phyloP scores from a whole-genome alignment of 768 basidiomycete genomes.

The Mrakia frigida region DNA sequence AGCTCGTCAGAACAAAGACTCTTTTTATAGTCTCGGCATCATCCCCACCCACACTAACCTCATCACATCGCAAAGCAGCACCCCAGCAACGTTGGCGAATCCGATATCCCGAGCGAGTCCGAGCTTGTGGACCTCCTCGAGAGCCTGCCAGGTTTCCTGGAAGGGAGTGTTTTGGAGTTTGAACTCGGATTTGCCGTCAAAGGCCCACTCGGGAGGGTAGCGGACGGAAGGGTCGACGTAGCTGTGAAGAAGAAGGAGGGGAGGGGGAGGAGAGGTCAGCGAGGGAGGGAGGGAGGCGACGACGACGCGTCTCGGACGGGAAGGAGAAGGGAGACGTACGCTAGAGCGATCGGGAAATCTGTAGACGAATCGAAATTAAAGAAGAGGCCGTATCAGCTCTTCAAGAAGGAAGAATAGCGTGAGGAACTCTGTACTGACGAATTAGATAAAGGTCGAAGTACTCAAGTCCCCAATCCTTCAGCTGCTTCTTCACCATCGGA shows the following conservation, averaged over 20 bases:
- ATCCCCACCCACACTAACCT: too few relatives aligned
- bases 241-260: conserved; percentile 21
- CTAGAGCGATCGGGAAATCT: too few relatives aligned
- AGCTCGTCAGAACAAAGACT: too few relatives aligned
- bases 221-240: conserved; percentile 63
- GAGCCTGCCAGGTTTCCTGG: conserved; percentile 74
- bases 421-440: conserved; percentile 41
- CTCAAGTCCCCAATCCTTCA: conserved; percentile 73
- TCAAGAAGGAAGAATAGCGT: neutral
- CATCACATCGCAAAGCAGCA: neutral
- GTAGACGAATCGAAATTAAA: too few relatives aligned
- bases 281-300: too few relatives aligned
- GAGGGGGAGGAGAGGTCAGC: too few relatives aligned
- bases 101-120: conserved; percentile 74
- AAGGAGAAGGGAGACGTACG: too few relatives aligned
- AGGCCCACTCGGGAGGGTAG: conserved; percentile 80
- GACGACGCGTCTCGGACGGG: too few relatives aligned
- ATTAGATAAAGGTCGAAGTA: conserved; percentile 46
- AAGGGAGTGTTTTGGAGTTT: conserved; percentile 55
- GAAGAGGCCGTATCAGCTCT: too few relatives aligned
- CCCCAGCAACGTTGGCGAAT: conserved; percentile 51
- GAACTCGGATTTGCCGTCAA: conserved; percentile 55
- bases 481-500: conserved; percentile 57
- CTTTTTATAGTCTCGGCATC: too few relatives aligned
- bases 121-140: conserved; percentile 72